These are phyloP conservation scores for Pelargonium citronellum DNA, from an alignment of 441 rosid genomes.

Conservation along the genomic window DNA sequence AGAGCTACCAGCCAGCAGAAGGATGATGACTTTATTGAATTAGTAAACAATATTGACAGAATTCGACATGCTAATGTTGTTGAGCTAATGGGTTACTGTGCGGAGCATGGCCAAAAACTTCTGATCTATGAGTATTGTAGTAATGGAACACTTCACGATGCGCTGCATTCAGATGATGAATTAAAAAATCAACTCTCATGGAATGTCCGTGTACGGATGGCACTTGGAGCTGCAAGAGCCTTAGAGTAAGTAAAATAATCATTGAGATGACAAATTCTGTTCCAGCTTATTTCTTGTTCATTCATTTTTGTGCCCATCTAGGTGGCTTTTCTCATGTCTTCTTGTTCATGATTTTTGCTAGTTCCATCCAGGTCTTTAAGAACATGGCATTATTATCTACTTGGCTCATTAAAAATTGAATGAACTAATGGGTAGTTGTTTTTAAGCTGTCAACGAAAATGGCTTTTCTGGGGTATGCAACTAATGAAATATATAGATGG, in stretches of 20 bases:
- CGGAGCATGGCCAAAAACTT: conserved; percentile 89
- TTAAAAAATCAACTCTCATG: conserved; percentile 56
- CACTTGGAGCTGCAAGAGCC: conserved; percentile 92
- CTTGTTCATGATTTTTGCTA: not conserved
- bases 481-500: too few relatives aligned
- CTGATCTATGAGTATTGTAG: conserved; percentile 77
- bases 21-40: conserved; percentile 68
- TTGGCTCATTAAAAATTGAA: too few relatives aligned
- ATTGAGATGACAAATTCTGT: not conserved
- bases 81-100: conserved; percentile 85
- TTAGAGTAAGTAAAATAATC: conserved; percentile 62
- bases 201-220: conserved; percentile 72
- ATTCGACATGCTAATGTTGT: conserved; percentile 80
- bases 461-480: too few relatives aligned
- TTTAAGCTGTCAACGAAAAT: too few relatives aligned
- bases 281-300: not conserved
- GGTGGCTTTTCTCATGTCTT: not conserved
- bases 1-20: conserved; percentile 55
- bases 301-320: not conserved
- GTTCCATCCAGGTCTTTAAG: not conserved
- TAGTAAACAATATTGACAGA: conserved; percentile 66
- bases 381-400: not conserved
- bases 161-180: conserved; percentile 73
- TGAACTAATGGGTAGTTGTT: too few relatives aligned
- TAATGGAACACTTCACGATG: conserved; percentile 74